Percentiles rank a stretch among this genome's conserved stretches.
These are phyloP conservation scores for Pseudocercospora pini-densiflorae DNA, from an alignment of 2,329 filamentous ascomycete genomes.

Conservation along the genomic window DNA sequence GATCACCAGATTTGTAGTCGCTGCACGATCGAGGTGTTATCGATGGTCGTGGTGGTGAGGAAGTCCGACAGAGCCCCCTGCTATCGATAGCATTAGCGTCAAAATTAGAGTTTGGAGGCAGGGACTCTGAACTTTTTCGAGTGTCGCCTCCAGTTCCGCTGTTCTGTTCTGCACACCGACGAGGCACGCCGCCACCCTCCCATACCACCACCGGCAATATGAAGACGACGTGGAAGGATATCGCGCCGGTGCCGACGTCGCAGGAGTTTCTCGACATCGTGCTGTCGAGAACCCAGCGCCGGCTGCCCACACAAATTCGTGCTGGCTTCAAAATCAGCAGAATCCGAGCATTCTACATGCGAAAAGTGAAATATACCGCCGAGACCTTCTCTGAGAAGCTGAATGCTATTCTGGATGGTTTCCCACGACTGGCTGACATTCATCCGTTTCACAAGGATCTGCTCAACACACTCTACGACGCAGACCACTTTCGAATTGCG, in stretches of 20 bases:
- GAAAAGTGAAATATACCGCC: conserved; percentile 97
- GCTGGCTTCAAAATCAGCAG: conserved; percentile 94
- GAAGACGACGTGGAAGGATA: conserved; percentile 66
- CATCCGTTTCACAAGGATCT: conserved; percentile 92
- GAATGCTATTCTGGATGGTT: conserved; percentile 85
- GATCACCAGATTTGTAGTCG: not conserved
- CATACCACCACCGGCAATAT: conserved; percentile 42
- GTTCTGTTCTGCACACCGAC: not conserved
- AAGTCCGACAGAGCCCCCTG: not conserved
- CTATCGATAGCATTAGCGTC: not conserved
- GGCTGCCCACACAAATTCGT: conserved; percentile 92
- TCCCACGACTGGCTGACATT: conserved; percentile 90
- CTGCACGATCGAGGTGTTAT: not conserved
- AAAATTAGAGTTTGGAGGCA: not conserved
- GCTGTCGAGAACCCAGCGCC: conserved; percentile 87
- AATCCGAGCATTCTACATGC: conserved; percentile 93
- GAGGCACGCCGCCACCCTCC: conserved; percentile 3
- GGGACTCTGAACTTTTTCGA: not conserved
- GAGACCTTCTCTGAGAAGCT: conserved; percentile 98
- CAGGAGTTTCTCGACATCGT: conserved; percentile 99
- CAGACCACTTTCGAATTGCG: conserved; percentile 96
- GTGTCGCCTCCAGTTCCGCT: not conserved
- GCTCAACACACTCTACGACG: conserved; percentile 98
- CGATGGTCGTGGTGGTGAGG: too few relatives aligned
- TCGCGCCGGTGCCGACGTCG: conserved; percentile 68